These are phyloP conservation scores for Tuber calosporum DNA, from an alignment of 495 filamentous ascomycete genomes.

Conservation along the genomic window DNA sequence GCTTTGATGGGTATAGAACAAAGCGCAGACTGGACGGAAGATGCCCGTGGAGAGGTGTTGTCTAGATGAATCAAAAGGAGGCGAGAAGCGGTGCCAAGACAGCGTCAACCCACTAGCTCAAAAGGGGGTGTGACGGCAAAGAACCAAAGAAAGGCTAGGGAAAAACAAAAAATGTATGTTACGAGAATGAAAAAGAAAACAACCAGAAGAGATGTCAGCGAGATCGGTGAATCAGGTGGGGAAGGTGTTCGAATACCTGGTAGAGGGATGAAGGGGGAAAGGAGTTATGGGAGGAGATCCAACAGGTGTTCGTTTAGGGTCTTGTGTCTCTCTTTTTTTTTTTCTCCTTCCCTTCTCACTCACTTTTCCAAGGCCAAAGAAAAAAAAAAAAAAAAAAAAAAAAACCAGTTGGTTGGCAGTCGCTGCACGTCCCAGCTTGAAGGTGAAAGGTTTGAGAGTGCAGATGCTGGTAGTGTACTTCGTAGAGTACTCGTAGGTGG, in stretches of 20 bases:
- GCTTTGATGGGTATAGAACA: constrained; percentile 3
- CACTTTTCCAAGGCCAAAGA: neutral
- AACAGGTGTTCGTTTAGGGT: neutral
- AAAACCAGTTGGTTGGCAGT: neutral
- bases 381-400: neutral
- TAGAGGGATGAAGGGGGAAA: neutral
- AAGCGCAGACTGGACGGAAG: constrained; percentile 9
- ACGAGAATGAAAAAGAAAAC: constrained; percentile 3
- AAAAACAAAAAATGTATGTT: constrained; percentile 9
- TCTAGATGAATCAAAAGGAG: constrained; percentile 31
- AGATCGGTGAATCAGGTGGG: neutral
- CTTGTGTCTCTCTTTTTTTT: neutral
- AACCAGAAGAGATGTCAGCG: neutral
- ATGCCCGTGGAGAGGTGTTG: constrained; percentile 30
- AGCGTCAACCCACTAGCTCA: constrained; percentile 9
- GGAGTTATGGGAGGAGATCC: neutral
- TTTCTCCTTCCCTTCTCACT: neutral
- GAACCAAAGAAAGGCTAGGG: constrained; percentile 14
- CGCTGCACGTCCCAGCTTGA: neutral
- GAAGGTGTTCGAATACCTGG: neutral
- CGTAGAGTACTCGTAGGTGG: neutral
- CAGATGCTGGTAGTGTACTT: neutral
- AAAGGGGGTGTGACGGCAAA: constrained; percentile 7
- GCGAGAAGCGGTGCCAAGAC: constrained; percentile 26
- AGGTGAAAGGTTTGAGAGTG: neutral